Evolutionary conservation across 495 filamentous ascomycete genomes (phyloP).

Genomic region (Aspergillus haitiensis): DNA sequence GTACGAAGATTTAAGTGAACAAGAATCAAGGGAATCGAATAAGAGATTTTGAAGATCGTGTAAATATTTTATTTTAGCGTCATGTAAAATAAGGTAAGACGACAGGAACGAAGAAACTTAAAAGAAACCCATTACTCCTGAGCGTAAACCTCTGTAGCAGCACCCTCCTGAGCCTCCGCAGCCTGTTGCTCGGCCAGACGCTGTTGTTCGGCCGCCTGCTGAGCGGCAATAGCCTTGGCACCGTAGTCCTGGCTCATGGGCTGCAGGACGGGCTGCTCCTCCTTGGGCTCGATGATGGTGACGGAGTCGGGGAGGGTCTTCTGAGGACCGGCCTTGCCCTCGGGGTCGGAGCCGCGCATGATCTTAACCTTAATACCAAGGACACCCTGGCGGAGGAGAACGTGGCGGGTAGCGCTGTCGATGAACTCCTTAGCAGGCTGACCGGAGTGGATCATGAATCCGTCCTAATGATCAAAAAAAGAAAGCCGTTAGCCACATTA

Average conservation of each 20-base stretch:
- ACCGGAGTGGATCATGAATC: constrained; percentile 99
- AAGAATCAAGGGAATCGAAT: not conserved
- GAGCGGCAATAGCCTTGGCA: constrained; percentile 86
- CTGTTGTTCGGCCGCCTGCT: constrained; percentile 78
- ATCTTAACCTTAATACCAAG: constrained; percentile 99
- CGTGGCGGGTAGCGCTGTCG: constrained; percentile 95
- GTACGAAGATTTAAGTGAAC: no score
- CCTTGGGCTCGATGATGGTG: constrained; percentile 99
- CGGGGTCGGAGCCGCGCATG: constrained; percentile 99
- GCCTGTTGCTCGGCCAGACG: constrained; percentile 62
- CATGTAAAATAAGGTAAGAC: constrained; percentile 45
- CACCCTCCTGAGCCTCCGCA: constrained; percentile 47
- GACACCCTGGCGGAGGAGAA: constrained; percentile 98
- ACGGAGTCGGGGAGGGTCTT: constrained; percentile 97
- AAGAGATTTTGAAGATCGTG: constrained; percentile 40
- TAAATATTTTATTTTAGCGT: constrained; percentile 43
- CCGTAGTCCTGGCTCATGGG: constrained; percentile 98
- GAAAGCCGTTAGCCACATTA: constrained; percentile 5
- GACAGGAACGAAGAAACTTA: constrained; percentile 37
- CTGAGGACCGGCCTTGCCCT: constrained; percentile 95
- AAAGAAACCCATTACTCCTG: constrained; percentile 48
- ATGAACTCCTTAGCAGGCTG: constrained; percentile 99
- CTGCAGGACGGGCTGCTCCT: constrained; percentile 90
- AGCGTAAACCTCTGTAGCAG: constrained; percentile 41
- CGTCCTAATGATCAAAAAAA: constrained; percentile 58